Base-by-base conservation (phyloP, 331 rosid species). In the Prunus yedoensis region DNA sequence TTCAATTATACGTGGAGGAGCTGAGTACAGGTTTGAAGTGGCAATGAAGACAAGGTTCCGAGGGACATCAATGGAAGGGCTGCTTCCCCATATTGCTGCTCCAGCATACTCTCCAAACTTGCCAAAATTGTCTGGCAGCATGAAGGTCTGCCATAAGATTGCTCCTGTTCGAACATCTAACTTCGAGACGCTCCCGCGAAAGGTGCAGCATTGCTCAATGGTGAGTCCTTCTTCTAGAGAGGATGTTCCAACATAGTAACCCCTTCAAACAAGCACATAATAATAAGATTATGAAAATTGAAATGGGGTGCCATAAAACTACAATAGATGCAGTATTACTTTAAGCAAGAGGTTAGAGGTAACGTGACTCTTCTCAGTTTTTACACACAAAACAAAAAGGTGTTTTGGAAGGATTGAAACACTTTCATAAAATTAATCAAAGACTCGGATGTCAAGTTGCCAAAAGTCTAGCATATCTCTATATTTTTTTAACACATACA, bases 21-120 rank as follows among this genome's bases (percentile, higher is more conserved):
- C 91, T 2, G 87, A 77, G 63, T 89, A 89, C 1, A 85, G 74
- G 84, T 88, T 91, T 6, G 95, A 90, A 0, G 97, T 89, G 54
- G 85, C 89, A 64, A 91, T 77, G 41, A 74, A 88, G n/a, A 86
- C 84, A 27, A 53, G 89, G 32, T 83, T 88, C 4, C 87, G 30
- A 10, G 3, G 1, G 8, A 70, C 32, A 8, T 86, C 87, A 14
- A 86, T 75, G 3, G 87, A 46, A 21, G 89, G 89, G 75, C 89
- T 86, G 60, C 84, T 83, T 65, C 89, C 89, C 82, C 85, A 83
- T 8, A 86, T 81, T 46, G 85, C 85, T 47, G 84, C 89, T 32
- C 87, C 85, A 0, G 87, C 83, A 17, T 86, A 75, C 60, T 72
- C 78, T 17, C 75, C 80, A 3, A 18, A 72, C 17, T 76, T 30